Percentiles rank a stretch among this genome's conserved stretches.
Conservation (phyloP, 176 grass and related monocot genomes). For the Eragrostis nindensis region DNA sequence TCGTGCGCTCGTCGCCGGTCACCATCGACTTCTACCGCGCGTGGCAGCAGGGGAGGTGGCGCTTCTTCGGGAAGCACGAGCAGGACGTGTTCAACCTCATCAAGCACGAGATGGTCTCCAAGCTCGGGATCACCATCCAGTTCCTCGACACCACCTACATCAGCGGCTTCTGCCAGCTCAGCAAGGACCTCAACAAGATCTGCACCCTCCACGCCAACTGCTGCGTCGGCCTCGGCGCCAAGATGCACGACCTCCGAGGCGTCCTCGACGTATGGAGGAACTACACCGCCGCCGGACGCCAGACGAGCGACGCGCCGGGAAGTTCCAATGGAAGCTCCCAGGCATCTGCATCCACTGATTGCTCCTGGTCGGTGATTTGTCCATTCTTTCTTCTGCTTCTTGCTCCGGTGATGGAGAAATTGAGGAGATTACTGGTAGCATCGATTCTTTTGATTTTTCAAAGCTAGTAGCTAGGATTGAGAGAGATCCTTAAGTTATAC, state of each 20-base stretch:
- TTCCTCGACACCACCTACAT: constrained; percentile 83
- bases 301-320: constrained; percentile 45
- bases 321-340: constrained; percentile 75
- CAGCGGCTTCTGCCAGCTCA: constrained; percentile 79
- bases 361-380: background rate
- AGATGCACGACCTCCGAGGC: constrained; percentile 63
- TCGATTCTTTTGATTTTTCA: constrained; percentile 26
- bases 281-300: constrained; percentile 57
- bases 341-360: constrained; percentile 81
- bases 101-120: constrained; percentile 54
- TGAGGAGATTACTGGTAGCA: background rate
- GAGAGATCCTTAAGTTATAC: constrained; percentile 12
- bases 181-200: constrained; percentile 87
- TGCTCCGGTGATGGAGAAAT: background rate
- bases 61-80: constrained; percentile 71
- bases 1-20: constrained; percentile 64
- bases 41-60: constrained; percentile 61
- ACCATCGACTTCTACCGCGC: constrained; percentile 76
- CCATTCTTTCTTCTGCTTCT: background rate
- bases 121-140: constrained; percentile 64
- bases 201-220: constrained; percentile 90
- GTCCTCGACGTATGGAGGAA: constrained; percentile 79
- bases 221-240: constrained; percentile 67
- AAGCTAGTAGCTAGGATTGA: background rate
- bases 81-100: constrained; percentile 94